These are phyloP conservation scores for Leptomonas seymouri DNA, from an alignment of 208 protist species.

Conservation along the genomic window DNA sequence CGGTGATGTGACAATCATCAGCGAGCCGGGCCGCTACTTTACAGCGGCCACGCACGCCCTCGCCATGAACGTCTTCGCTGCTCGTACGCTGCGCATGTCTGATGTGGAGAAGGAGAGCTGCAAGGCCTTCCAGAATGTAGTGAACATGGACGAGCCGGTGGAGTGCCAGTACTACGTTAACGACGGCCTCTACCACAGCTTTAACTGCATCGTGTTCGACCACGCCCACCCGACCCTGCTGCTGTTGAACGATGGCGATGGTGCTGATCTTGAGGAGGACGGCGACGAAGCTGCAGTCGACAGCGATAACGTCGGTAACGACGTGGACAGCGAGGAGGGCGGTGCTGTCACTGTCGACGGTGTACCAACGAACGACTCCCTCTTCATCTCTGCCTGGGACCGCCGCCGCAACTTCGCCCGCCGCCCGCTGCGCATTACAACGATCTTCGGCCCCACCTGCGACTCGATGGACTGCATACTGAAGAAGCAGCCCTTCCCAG, in stretches of 20 bases:
- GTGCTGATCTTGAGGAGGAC: constrained; percentile 15
- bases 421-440: constrained; percentile 55
- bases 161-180: constrained; percentile 87
- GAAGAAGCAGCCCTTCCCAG: constrained; percentile 67
- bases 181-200: constrained; percentile 86
- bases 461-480: constrained; percentile 84
- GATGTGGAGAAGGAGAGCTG: constrained; percentile 32
- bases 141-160: constrained; percentile 29
- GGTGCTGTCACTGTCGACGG: constrained; percentile 20
- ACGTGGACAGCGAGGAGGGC: constrained; percentile 18
- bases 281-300: background rate
- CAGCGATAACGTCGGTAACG: background rate
- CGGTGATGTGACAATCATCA: constrained; percentile 64
- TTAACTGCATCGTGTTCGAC: constrained; percentile 90
- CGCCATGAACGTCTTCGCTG: constrained; percentile 68
- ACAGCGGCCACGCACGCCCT: constrained; percentile 69
- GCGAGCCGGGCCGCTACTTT: constrained; percentile 87
- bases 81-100: constrained; percentile 40
- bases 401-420: constrained; percentile 22
- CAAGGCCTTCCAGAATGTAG: constrained; percentile 25
- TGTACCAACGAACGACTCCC: constrained; percentile 18
- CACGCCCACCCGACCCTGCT: constrained; percentile 60
- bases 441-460: constrained; percentile 89
- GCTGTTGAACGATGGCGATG: constrained; percentile 48
- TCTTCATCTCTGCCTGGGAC: constrained; percentile 23